Base-by-base conservation (phyloP, 2,329 filamentous ascomycete species). In the Trichophyton benhamiae region DNA sequence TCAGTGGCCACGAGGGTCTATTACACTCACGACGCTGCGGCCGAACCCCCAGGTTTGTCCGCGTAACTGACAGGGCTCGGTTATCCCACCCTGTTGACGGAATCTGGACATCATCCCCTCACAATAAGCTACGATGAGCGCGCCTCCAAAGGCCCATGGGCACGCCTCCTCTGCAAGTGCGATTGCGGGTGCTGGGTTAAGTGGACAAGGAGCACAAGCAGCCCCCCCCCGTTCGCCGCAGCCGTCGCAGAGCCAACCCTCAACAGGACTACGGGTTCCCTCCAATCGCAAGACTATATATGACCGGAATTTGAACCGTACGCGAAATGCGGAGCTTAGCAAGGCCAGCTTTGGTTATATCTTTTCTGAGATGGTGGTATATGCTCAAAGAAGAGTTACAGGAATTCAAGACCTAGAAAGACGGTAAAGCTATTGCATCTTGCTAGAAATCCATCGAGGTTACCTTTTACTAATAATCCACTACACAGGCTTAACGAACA, bases 221-320 rank as follows among this genome's bases (percentile, higher is more conserved):
- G 58, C 15, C 59, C 25, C 30, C 11, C 38, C 17, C 36, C 42
- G 25, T 3, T 48, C 58, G 42, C 44, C 58, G 42, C 41, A 48
- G 36, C 44, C 41, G 22, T 52, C 58, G 41, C 60, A 62, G 60
- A 63, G 49, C 33, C 52, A 57, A 22, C 72, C 75, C 27, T 72
- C 76, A 63, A 74, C 76, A 3, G 74, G 88, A 27, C 85, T 99
- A 64, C 88, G 91, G 67, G 89, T 95, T 70, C 92, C 94, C 57
- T 89, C 89, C 61, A 95, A 86, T 74, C 90, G 91, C 78, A 97
- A 97, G 79, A 96, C 91, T 66, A 97, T 99, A 78, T 99, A 97
- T 79, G 91, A 96, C 79, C 84, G 94, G 61, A 91, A 95, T 64
- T 80, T 97, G 64, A 96, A 96, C 76, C 88, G 94, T 66, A 87